These are phyloP conservation scores for Kodamaea sp. DNA, from an alignment of 1,139 yeast genomes.

Conservation along the genomic window DNA sequence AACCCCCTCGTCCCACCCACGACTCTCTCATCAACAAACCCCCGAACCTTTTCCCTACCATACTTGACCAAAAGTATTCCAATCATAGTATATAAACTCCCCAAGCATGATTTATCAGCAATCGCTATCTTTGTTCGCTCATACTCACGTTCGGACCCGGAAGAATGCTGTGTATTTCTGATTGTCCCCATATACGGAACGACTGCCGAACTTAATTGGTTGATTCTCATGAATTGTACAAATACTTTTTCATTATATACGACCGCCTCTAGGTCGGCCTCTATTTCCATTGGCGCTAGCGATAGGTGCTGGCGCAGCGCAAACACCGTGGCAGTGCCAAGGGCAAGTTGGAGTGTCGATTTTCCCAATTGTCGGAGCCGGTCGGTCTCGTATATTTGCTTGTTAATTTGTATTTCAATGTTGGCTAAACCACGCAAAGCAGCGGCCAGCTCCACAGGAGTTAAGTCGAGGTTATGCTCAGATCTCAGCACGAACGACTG, in stretches of 20 bases:
- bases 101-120: slow-evolving; percentile 27
- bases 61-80: slow-evolving; percentile 35
- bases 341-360: slow-evolving; percentile 17
- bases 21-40: slow-evolving; percentile 28
- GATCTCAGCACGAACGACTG: too few relatives aligned
- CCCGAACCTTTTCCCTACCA: slow-evolving; percentile 21
- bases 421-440: slow-evolving; percentile 24
- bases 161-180: slow-evolving; percentile 8
- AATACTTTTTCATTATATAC: slow-evolving; percentile 21
- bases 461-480: too few relatives aligned
- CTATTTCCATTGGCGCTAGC: slow-evolving; percentile 25
- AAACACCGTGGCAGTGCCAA: slow-evolving; percentile 24
- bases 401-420: slow-evolving; percentile 8
- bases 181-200: slow-evolving; percentile 32
- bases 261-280: slow-evolving; percentile 18
- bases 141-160: slow-evolving; percentile 14
- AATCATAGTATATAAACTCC: slow-evolving; percentile 39
- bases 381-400: slow-evolving; percentile 7
- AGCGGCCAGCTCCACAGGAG: too few relatives aligned
- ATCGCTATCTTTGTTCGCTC: slow-evolving; percentile 14
- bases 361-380: slow-evolving; percentile 23
- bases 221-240: slow-evolving; percentile 32
- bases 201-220: slow-evolving; percentile 25
- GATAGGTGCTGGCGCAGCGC: slow-evolving; percentile 27
- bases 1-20: slow-evolving; percentile 25